Conservation (phyloP, 306 rosid genomes). For the Pyrus communis region DNA sequence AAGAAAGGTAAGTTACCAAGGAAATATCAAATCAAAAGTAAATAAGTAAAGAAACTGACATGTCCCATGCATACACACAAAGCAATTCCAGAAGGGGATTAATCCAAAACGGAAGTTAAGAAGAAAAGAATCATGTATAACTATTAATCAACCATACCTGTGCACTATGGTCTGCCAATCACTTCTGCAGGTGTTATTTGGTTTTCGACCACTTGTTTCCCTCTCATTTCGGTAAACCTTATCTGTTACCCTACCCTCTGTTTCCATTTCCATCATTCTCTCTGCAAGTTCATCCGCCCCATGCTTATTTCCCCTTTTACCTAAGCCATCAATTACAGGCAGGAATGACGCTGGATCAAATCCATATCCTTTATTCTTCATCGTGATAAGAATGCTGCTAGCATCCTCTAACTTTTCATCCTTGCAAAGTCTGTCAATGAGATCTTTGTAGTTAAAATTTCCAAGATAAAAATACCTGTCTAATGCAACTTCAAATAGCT, state of each 20-base stretch:
- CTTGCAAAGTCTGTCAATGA: constrained; percentile 62
- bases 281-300: constrained; percentile 71
- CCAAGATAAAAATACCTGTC: constrained; percentile 51
- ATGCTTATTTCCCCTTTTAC: constrained; percentile 61
- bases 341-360: constrained; percentile 74
- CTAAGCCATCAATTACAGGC: constrained; percentile 75
- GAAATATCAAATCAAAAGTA: background rate
- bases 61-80: background rate
- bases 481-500: constrained; percentile 58
- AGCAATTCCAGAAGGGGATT: background rate
- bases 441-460: constrained; percentile 61
- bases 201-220: constrained; percentile 26
- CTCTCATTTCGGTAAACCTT: constrained; percentile 28
- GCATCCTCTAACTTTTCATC: constrained; percentile 75
- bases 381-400: constrained; percentile 39
- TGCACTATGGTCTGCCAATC: constrained; percentile 72
- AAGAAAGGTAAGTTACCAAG: constrained; percentile 10
- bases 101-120: background rate
- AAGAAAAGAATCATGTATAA: constrained; percentile 6
- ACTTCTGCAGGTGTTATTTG: constrained; percentile 25
- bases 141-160: constrained; percentile 46
- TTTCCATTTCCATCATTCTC: constrained; percentile 70
- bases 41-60: background rate
- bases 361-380: constrained; percentile 54
- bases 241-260: constrained; percentile 37